Percentiles rank a stretch among this genome's conserved stretches.
Evolutionary conservation across 139 green algal species (phyloP).

Genomic region (Coccomyxa sp.): DNA sequence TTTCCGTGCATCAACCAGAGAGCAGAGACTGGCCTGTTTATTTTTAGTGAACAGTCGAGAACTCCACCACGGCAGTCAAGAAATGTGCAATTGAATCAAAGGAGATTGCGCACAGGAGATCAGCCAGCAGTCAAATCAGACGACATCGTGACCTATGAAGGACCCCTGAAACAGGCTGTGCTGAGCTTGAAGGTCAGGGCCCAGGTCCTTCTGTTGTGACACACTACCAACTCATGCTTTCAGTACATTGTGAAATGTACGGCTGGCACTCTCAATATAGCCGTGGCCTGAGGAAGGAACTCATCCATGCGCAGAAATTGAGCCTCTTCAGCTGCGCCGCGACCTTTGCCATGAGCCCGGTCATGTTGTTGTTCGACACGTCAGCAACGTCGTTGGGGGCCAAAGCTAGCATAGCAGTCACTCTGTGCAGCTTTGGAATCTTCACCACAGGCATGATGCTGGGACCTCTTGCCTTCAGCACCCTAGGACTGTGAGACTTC

Average conservation of each 20-base stretch:
- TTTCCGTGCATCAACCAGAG: too few species aligned
- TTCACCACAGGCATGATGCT: constrained; percentile 34
- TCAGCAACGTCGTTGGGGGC: constrained; percentile 18
- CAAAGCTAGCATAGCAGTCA: constrained; percentile 33
- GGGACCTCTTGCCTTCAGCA: not conserved
- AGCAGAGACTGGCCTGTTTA: too few species aligned
- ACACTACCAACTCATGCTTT: not conserved
- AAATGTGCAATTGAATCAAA: not conserved
- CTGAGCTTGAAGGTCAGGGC: constrained; percentile 10
- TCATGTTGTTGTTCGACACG: constrained; percentile 32
- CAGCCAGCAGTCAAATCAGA: not conserved
- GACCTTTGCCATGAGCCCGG: constrained; percentile 26
- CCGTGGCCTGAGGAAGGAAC: not conserved
- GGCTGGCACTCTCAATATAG: not conserved
- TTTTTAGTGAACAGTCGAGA: too few species aligned
- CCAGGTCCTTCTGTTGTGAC: not conserved
- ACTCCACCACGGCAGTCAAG: not conserved
- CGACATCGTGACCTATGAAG: constrained; percentile 1
- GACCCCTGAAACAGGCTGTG: constrained; percentile 5
- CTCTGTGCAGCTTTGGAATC: constrained; percentile 34
- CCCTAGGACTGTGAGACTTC: too few species aligned
- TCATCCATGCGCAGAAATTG: constrained; percentile 24
- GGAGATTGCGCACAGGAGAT: not conserved
- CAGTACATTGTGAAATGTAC: not conserved
- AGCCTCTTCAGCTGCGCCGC: constrained; percentile 45